phyloP scores from a whole-genome alignment of 164 flowering plant species.

The Tinospora cordifolia region DNA sequence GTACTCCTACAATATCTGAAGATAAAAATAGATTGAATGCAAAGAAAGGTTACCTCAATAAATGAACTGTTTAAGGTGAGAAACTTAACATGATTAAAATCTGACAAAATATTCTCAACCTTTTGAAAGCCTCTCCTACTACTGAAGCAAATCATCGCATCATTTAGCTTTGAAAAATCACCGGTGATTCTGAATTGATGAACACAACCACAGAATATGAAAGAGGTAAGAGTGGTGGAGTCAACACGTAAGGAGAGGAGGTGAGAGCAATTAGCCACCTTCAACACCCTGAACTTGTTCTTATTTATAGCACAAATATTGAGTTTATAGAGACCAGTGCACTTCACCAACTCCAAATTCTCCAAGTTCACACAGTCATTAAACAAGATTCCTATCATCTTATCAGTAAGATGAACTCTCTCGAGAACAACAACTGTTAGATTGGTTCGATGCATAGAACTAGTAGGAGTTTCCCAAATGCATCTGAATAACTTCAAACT shows the following conservation, averaged over 20 bases:
- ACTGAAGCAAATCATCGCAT: background rate
- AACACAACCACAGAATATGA: background rate
- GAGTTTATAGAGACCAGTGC: background rate
- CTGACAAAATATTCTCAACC: background rate
- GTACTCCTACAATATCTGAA: too few relatives aligned
- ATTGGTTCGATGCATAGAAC: background rate
- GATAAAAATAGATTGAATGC: background rate
- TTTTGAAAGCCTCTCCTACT: background rate
- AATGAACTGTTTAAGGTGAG: background rate
- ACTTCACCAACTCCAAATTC: background rate
- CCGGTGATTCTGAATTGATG: background rate
- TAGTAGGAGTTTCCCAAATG: background rate
- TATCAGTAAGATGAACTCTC: background rate
- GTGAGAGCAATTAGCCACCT: background rate
- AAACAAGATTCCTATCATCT: background rate
- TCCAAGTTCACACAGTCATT: background rate
- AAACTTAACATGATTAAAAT: background rate
- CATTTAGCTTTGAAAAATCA: background rate
- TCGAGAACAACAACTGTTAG: background rate
- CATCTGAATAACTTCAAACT: background rate
- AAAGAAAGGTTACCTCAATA: slow-evolving; percentile 1
- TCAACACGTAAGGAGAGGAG: background rate
- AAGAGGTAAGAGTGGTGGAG: background rate
- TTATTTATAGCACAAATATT: background rate
- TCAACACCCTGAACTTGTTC: background rate